Evolutionary conservation across 371 early-diverging fungal genomes (phyloP), one percentile per base, ranked within the genome.

Genomic region (Apophysomyces trapeziformis): DNA sequence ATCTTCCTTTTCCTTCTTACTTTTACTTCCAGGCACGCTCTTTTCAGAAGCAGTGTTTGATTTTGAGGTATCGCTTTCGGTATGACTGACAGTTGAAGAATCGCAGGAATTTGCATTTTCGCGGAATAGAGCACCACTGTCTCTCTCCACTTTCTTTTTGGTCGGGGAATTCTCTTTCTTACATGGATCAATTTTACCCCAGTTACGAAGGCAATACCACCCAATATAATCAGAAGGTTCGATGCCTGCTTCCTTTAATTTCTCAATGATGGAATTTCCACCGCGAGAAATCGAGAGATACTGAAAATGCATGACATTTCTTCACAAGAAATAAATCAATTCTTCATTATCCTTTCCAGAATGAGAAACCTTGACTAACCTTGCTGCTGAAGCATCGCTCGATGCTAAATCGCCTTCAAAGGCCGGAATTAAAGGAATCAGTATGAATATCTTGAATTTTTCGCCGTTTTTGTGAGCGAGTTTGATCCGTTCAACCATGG

Each of bases 381-480:
- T 59, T 38, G 91, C 82, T 5, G 93, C 90, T 21, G 87, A 87
- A 0, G 94, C 95, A 21, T 89, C 89, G 5, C 84, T 86, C 0
- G 90, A 84, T 54, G 85, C 84, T 58, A 96, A 76, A 67, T 93
- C 95, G 43, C 89, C 92, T 66, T 93, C 93, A 72, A 96, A 96
- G 4, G 94, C 96, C 4, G 98, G 98, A 71, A 95, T 87, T 59
- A 96, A 75, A 2, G 98, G 98, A 72, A 96, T 92, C 5, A 96
- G 66, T 57, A 97, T 89, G 68, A 93, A 91, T 14, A 94, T 91
- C 39, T 89, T 86, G 85, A 95, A 96, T 45, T 87, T 85, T 43
- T 87, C 84, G 2, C 77, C 73, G 4, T 87, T 82, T 14, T 72
- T 39, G 63, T 94, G 88, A 2, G 98, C 98, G n/a, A 80, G 76